Base-by-base conservation (phyloP, 108 stramenopile genomes). In the Schizochytrium sp. region DNA sequence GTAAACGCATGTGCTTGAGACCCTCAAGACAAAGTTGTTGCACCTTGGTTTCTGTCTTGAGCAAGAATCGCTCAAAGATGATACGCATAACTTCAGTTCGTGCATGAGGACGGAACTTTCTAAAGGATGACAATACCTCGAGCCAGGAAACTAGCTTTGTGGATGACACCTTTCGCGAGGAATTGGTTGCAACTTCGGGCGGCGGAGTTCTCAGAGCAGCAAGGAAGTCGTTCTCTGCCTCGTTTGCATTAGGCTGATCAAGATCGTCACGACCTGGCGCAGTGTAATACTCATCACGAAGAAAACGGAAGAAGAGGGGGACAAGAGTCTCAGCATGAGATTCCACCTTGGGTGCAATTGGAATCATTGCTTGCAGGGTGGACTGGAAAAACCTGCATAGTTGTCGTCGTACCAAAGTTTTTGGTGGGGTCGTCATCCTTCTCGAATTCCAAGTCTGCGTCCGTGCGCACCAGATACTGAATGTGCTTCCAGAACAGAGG, bases 221-320 rank as follows among this genome's bases (percentile, higher is more conserved):
- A 47, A 83, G 28, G 55, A 55, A 83, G 76, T 2, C 50, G 50
- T 83, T 83, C 40, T 83, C 76, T 8, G 47, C 76, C 53, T 83
- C 76, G 53, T 83, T 53, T 10, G 47, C 45, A 5, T 7, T 50
- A 5, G 76, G 76, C 3, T 83, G 50, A 55, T 83, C 76, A 40
- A 83, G 76, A 28, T 83, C 76, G 28, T 83, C 76, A 53, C 76
- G 76, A 38, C 76, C 76, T n/a, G 28, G 38, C 38, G 50, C 53
- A 47, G 2, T 10, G 76, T 83, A 83, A 40, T 55, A 83, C 53
- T 83, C 76, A 53, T 83, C 76, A 5, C 76, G 0, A 0, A 83
- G 53, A 2, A 83, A 83, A 38, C 50, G 47, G 47, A 83, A 83
- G 76, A 83, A 83, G 50, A 83, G 76, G n/a, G 76, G 50, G 17